Evolutionary conservation across 2,329 filamentous ascomycete genomes (phyloP).

Genomic region (Lachnellula hyalina): DNA sequence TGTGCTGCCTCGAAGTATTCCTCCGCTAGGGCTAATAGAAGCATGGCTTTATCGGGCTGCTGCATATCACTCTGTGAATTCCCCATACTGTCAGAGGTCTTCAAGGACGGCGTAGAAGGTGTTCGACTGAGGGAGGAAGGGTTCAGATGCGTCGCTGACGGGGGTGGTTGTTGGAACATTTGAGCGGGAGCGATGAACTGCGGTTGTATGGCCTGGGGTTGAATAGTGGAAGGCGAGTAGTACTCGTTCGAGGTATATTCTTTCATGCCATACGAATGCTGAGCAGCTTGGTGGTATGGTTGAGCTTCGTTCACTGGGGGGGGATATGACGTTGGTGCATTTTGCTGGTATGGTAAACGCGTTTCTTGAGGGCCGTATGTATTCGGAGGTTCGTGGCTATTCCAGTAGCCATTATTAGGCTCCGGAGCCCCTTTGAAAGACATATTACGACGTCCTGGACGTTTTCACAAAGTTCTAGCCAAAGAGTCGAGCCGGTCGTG

Average conservation of each 20-base stretch:
- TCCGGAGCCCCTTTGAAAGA: slow-evolving; percentile 25
- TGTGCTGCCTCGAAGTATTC: slow-evolving; percentile 69
- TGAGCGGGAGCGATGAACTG: slow-evolving; percentile 30
- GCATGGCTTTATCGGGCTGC: slow-evolving; percentile 19
- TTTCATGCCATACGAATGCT: slow-evolving; percentile 13
- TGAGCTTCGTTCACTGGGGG: not conserved
- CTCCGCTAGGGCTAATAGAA: slow-evolving; percentile 68
- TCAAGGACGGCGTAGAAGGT: slow-evolving; percentile 4
- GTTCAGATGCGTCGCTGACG: slow-evolving; percentile 4
- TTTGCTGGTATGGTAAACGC: slow-evolving; percentile 9
- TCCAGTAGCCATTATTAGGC: slow-evolving; percentile 23
- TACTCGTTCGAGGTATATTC: slow-evolving; percentile 13
- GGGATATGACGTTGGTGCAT: slow-evolving; percentile 1
- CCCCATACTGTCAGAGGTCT: slow-evolving; percentile 6
- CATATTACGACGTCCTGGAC: slow-evolving; percentile 10
- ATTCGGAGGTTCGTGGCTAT: slow-evolving; percentile 18
- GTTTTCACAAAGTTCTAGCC: not conserved
- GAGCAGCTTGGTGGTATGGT: slow-evolving; percentile 2
- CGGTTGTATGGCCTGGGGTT: slow-evolving; percentile 18
- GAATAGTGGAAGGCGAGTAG: slow-evolving; percentile 6
- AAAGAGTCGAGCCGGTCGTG: too few species aligned
- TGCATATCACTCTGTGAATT: slow-evolving; percentile 3
- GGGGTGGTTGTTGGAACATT: slow-evolving; percentile 23
- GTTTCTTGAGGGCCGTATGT: slow-evolving; percentile 10
- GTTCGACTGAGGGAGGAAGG: slow-evolving; percentile 6